Evolutionary conservation across 768 basidiomycete species (phyloP), one percentile per base, ranked within the genome.

Genomic region (Boletus pseudo-olivaceus): DNA sequence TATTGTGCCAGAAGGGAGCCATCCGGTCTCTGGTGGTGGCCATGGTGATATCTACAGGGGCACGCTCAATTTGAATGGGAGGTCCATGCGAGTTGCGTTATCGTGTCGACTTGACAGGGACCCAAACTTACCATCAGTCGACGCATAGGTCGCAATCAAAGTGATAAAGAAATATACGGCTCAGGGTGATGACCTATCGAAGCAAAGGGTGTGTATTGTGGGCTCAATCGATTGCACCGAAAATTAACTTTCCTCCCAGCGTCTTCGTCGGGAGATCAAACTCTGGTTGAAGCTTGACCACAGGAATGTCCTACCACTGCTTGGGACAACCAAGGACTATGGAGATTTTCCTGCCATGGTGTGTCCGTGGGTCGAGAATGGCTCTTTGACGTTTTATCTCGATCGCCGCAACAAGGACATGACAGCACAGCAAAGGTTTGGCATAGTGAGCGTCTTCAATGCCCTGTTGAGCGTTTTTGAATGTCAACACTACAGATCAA

Each of bases 311-410:
- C 32, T 74, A 19, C 67, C 67, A 17, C 56, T 73, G 0, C 65
- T 62, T 6, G 71, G 72, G 17, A 62, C 58, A 10, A 56, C 64
- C 20, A 50, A 20, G 1, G 65, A 51, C 32, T 73, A 65, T 50
- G 73, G 73, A 2, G 63, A 61, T 4, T 65, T 67, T 47, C 42
- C 55, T 4, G 69, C 73, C 1, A 71, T 72, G 67, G 57, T 73
- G 15, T 73, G 56, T 26, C 72, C 72, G 4, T 72, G 71, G 71
- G 42, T 62, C 19, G 66, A 71, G 11, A 63, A 71, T 30, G 71
- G 69, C 0, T 40, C 56, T n/a, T 60, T 72, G 5, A 56, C 56
- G 2, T 35, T 49, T 0, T 72, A 70, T 46, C 48, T 72, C 27
- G 58, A 60, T 10, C 47, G 50, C 14, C 34, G 38, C 14, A 38